These are phyloP conservation scores for Echinosphaeria canescens DNA, from an alignment of 2,329 filamentous ascomycete species.

Conservation along the genomic window DNA sequence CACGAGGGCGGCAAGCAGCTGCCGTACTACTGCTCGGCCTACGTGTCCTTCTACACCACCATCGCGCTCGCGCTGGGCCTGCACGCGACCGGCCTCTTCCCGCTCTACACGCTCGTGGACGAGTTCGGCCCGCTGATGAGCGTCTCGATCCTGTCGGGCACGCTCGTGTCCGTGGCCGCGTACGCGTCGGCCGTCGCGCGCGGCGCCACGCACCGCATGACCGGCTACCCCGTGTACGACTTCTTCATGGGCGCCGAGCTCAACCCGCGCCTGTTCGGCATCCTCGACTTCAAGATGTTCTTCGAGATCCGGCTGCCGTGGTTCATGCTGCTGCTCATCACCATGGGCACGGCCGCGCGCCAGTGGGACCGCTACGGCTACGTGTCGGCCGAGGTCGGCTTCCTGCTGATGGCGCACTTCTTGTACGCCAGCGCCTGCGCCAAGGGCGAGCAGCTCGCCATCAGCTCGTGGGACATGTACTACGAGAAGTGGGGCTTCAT, in stretches of 20 bases:
- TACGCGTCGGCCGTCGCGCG: constrained; percentile 70
- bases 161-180: constrained; percentile 59
- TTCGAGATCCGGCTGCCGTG: constrained; percentile 74
- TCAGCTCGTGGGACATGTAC: constrained; percentile 75
- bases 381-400: constrained; percentile 50
- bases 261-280: constrained; percentile 68
- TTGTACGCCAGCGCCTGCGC: constrained; percentile 67
- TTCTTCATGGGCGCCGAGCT: constrained; percentile 85
- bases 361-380: constrained; percentile 65
- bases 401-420: constrained; percentile 60
- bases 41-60: constrained; percentile 72
- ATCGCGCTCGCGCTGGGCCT: constrained; percentile 48
- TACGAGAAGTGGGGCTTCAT: constrained; percentile 81
- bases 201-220: constrained; percentile 82
- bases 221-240: constrained; percentile 59
- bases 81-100: constrained; percentile 71
- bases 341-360: constrained; percentile 44
- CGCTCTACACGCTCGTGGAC: constrained; percentile 78
- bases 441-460: constrained; percentile 66
- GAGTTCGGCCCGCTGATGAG: constrained; percentile 88
- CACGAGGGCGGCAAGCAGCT: constrained; percentile 72
- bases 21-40: constrained; percentile 83
- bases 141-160: constrained; percentile 83
- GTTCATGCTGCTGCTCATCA: constrained; percentile 59
- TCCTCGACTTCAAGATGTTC: constrained; percentile 86